Base-by-base conservation (phyloP, 106 monocot species). In the Xerophyta viscosa region DNA sequence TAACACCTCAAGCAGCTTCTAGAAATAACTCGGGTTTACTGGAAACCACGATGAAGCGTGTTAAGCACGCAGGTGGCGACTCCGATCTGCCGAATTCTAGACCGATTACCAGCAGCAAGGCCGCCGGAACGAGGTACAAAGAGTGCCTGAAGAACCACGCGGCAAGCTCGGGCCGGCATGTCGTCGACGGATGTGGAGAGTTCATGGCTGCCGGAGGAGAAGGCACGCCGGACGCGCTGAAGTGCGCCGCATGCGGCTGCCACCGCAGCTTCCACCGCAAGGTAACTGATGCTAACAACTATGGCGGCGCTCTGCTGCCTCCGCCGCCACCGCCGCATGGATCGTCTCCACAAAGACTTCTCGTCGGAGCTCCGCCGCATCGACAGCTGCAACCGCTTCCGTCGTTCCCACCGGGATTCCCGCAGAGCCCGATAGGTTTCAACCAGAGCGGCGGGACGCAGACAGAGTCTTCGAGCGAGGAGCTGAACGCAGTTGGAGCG, bases 211-310 rank as follows among this genome's bases (percentile, higher is more conserved):
- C 4, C 24, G 37, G 37, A 15, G 33, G 17, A 17, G 45, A 29
- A 19, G 26, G 48, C 17, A 63, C 64, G 4, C 26, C 31, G 10
- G 54, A 54, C 4, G 47, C 54, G 4, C 41, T 74, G 23, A 61
- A 49, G 50, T 74, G 74, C 48, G 66, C 67, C 22, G 74, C 66
- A 24, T 74, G 74, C 26, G 66, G 74, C 24, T 68, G 74, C 56
- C 74, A 75, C 57, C 67, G 74, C 26, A 75, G 63, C 62, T 75
- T 75, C 67, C 74, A 75, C 57, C 55, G 68, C 14, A 66, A 49
- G 37, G 39, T 61, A 14, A 33, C 47, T 31, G 14, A 46, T 8
- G 31, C 28, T 9, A 42, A 37, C 36, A 54, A 46, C 62, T 31
- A 61, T 21, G 52, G 15, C 46, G 1, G 18, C 46, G 20, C 18